Percentiles rank a stretch among this genome's conserved stretches.
Evolutionary conservation across 352 stramenopile genomes (phyloP).

Genomic region (Phytophthora kernoviae): DNA sequence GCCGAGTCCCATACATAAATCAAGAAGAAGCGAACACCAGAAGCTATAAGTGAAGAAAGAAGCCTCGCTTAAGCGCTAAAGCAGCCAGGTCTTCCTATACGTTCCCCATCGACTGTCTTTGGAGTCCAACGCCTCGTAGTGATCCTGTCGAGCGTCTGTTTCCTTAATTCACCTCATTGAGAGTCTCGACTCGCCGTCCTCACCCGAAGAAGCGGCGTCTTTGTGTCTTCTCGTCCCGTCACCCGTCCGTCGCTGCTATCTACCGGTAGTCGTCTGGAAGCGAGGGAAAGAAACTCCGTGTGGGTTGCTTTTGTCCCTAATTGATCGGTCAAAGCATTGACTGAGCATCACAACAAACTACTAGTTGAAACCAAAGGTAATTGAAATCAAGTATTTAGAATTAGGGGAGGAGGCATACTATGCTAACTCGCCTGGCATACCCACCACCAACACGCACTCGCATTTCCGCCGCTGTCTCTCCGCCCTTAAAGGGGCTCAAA

Average conservation of each 20-base stretch:
- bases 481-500: constrained; percentile 2
- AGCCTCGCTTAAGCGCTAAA: background rate
- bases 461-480: constrained; percentile 21
- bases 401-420: too few species aligned
- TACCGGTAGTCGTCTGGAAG: constrained; percentile 6
- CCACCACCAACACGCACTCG: constrained; percentile 7
- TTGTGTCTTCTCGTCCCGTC: constrained; percentile 6
- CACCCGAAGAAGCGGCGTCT: background rate
- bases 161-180: constrained; percentile 28
- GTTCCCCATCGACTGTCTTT: constrained; percentile 7
- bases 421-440: background rate
- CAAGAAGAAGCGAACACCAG: constrained; percentile 4
- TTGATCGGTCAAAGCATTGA: constrained; percentile 13
- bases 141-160: constrained; percentile 5
- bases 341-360: constrained; percentile 18
- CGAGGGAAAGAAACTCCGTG: constrained; percentile 4
- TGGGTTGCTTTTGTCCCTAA: background rate
- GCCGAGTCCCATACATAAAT: background rate
- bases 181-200: constrained; percentile 15
- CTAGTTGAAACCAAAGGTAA: constrained; percentile 7
- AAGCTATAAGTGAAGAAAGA: background rate
- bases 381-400: too few species aligned
- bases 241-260: constrained; percentile 9
- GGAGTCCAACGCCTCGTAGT: background rate
- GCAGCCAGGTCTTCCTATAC: background rate